Evolutionary conservation across 164 flowering plant genomes (phyloP), one percentile per base, ranked within the genome.

Genomic region (Vitis rotundifolia): DNA sequence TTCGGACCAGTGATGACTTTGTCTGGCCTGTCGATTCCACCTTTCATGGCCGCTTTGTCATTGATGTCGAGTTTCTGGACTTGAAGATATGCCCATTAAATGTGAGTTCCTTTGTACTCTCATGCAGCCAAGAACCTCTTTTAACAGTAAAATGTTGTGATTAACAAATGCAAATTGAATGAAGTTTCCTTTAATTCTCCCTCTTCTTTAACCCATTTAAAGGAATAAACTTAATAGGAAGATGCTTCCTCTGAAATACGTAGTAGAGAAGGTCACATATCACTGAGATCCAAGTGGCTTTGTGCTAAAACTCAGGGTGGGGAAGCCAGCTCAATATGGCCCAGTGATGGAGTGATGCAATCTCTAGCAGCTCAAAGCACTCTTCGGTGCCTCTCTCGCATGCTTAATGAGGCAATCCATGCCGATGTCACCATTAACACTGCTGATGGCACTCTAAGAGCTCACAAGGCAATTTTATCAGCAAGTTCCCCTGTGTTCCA

Each of bases 21-120:
- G 85, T 83, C 14, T 91, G 95, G 94, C 88, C 91, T 31, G 86
- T 94, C 47, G 97, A 94, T 77, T 76, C 88, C 28, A 73, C 81
- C 12, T 81, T 89, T 75, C 85, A 71, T 69, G 97, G 97, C 14
- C 94, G 97, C 55, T 85, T 89, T 68, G 71, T 85, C 75, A 82
- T 94, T 69, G 98, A 94, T 78, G 97, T 92, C 19, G 98, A 94
- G 82, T 94, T 94, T 80, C 80, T 94, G 66, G 98, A 94, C 74
- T 79, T 94, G 69, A 90, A 85, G 83, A 80, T 89, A 63, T 81
- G 53, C 82, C 80, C 88, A 69, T 11, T 84, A 52, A 83, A 80
- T 80, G 97, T 91, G 69, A 88, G 93, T 51, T 61, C 55, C 66
- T 61, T 63, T 71, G 1, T 13, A 57, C 0, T 1, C 26, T 22